A percentile compares a stretch with the other conserved stretches of the same genome.
phyloP scores from a whole-genome alignment of 2,329 filamentous ascomycete species.

The Erysiphe pisi region DNA sequence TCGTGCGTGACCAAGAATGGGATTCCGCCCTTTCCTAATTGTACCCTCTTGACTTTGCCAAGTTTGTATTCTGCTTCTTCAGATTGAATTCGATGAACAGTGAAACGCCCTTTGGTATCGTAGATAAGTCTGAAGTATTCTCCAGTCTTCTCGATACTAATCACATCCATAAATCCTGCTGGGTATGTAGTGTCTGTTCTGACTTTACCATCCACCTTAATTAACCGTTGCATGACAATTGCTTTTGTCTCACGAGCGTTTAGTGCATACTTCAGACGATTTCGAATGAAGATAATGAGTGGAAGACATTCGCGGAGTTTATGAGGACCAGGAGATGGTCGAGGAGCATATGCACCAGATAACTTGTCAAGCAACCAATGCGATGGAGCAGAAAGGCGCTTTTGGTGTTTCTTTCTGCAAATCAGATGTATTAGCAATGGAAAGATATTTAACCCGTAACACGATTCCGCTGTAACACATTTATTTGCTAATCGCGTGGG shows the following conservation, averaged over 20 bases:
- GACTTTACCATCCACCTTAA: slow-evolving; percentile 99
- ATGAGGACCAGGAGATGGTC: slow-evolving; percentile 77
- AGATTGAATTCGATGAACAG: slow-evolving; percentile 96
- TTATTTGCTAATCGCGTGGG: not conserved
- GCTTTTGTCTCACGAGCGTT: slow-evolving; percentile 96
- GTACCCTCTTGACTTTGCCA: slow-evolving; percentile 99
- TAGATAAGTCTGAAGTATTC: slow-evolving; percentile 99
- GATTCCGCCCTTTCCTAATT: slow-evolving; percentile 98
- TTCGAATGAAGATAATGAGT: slow-evolving; percentile 94
- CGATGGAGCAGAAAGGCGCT: slow-evolving; percentile 97
- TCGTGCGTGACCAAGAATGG: slow-evolving; percentile 99
- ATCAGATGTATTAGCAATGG: not conserved
- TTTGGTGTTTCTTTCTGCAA: slow-evolving; percentile 93
- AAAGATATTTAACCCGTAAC: slow-evolving; percentile 30
- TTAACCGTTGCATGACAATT: slow-evolving; percentile 98
- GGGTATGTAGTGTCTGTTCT: slow-evolving; percentile 98
- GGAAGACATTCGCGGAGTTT: slow-evolving; percentile 99
- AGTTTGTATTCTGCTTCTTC: slow-evolving; percentile 99
- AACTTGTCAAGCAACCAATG: slow-evolving; percentile 99
- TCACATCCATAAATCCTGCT: slow-evolving; percentile 98
- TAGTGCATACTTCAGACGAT: slow-evolving; percentile 98
- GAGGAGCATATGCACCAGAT: slow-evolving; percentile 73
- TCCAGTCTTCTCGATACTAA: slow-evolving; percentile 98
- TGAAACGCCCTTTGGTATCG: slow-evolving; percentile 99
- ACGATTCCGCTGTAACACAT: not conserved